phyloP scores from a whole-genome alignment of 805 yeast species.

The Ogataea trehalophila region DNA sequence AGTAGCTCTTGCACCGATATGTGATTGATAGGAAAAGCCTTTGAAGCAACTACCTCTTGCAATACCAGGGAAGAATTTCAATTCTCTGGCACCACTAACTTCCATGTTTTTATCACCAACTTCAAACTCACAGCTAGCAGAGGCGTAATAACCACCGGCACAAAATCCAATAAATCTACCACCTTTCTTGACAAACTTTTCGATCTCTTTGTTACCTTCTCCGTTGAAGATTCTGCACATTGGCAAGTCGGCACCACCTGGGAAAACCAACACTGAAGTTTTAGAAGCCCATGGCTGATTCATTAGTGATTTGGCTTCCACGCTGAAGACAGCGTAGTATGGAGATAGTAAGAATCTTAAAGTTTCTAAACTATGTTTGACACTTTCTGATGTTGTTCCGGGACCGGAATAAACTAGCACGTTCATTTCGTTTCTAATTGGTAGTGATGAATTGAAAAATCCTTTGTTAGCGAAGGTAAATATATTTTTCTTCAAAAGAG shows the following conservation, averaged over 20 bases:
- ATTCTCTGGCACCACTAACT: slow-evolving; percentile 81
- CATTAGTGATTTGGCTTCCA: slow-evolving; percentile 54
- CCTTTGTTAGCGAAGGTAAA: background rate
- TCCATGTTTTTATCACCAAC: slow-evolving; percentile 66
- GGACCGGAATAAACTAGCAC: slow-evolving; percentile 70
- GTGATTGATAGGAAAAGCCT: slow-evolving; percentile 78
- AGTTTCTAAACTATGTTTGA: slow-evolving; percentile 76
- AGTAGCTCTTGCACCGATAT: slow-evolving; percentile 67
- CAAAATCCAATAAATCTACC: slow-evolving; percentile 87
- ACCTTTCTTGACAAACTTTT: slow-evolving; percentile 65
- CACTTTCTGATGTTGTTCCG: slow-evolving; percentile 85
- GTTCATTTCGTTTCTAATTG: slow-evolving; percentile 43
- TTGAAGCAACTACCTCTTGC: slow-evolving; percentile 76
- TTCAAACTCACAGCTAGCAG: slow-evolving; percentile 76
- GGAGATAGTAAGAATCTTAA: slow-evolving; percentile 75
- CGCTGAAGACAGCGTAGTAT: slow-evolving; percentile 76
- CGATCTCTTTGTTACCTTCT: slow-evolving; percentile 54
- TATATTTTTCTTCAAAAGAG: too few relatives aligned
- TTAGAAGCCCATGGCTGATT: slow-evolving; percentile 87
- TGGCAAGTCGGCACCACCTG: slow-evolving; percentile 97
- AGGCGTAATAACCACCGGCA: slow-evolving; percentile 90
- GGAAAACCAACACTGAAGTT: slow-evolving; percentile 76
- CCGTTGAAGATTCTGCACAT: slow-evolving; percentile 72
- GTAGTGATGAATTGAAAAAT: background rate
- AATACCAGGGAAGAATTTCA: slow-evolving; percentile 75